phyloP scores from a whole-genome alignment of 768 basidiomycete genomes.

The Mycena chlorophos region DNA sequence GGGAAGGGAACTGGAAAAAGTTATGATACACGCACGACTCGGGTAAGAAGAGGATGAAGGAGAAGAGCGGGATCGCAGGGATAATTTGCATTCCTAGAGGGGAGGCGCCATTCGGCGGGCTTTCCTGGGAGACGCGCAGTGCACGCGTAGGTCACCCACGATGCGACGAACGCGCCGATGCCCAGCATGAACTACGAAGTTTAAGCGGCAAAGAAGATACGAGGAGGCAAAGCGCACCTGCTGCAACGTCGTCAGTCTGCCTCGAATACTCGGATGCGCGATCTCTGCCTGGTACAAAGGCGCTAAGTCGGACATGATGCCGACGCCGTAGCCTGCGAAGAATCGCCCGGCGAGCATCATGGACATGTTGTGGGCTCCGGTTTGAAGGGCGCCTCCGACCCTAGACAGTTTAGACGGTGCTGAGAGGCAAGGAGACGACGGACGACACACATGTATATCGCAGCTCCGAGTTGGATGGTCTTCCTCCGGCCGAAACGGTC shows the following conservation, averaged over 20 bases:
- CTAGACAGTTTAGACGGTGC: constrained; percentile 20
- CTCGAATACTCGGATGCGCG: constrained; percentile 56
- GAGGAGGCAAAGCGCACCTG: constrained; percentile 34
- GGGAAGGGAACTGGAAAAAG: background rate
- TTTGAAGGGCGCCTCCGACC: constrained; percentile 48
- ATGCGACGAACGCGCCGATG: constrained; percentile 51
- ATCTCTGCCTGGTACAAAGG: constrained; percentile 61
- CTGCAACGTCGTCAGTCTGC: constrained; percentile 53
- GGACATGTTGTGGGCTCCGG: constrained; percentile 45
- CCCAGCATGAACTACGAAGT: constrained; percentile 46
- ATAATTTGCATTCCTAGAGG: constrained; percentile 47
- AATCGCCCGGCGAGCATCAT: constrained; percentile 53
- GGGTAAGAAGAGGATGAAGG: constrained; percentile 52
- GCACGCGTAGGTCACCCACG: constrained; percentile 46
- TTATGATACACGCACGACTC: constrained; percentile 40
- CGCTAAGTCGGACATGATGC: constrained; percentile 51
- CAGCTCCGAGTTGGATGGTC: constrained; percentile 42
- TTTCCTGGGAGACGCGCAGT: constrained; percentile 39
- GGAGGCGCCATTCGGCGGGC: constrained; percentile 51
- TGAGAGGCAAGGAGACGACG: background rate
- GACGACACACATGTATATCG: constrained; percentile 40
- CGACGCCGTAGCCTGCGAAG: constrained; percentile 49
- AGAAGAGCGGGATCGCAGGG: constrained; percentile 49
- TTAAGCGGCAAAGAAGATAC: background rate
- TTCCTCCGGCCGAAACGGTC: constrained; percentile 39